Evolutionary conservation across 2,329 filamentous ascomycete genomes (phyloP), one percentile per base, ranked within the genome.

Genomic region (Drechslera avenae): DNA sequence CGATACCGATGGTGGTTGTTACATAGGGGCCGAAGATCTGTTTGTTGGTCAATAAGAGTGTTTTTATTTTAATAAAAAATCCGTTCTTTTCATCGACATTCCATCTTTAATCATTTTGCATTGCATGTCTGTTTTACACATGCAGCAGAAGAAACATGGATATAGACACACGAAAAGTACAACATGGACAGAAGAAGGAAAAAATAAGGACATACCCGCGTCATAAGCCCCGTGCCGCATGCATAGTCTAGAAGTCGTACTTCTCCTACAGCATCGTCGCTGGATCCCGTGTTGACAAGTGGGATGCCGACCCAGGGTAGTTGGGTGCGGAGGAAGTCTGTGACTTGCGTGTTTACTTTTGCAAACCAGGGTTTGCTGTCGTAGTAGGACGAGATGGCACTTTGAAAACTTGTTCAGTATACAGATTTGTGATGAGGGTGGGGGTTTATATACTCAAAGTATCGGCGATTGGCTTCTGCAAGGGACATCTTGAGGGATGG

Each of bases 201-300:
- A 34, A 8, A 41, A 50, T 35, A 51, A 16, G n/a, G n/a, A 73
- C 79, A 59, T 67, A 88, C 86, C 69, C 81, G 79, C 10, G 86
- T 87, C 56, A 89, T 77, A 46, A 83, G 72, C 2, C 87, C 87
- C 5, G 86, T 86, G 7, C 89, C 89, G 66, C 88, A 91, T 13
- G 89, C 89, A 71, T 91, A 92, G 68, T 92, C 89, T 2, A 46
- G 16, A n/a, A 46, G 19, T 91, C 81, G 80, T 34, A 84, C 64
- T 39, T 69, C 56, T 19, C 63, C 48, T 7, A 56, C 66, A 9
- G 59, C 66, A 1, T 71, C 67, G 12, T 69, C 66, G 7, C 72
- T 72, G 9, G 58, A 45, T 2, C 16, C 58, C 1, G 46, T 52
- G 21, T 69, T 78, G 36, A 73, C 71, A 75, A 84, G 86, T 46